Conservation (phyloP, 2,329 filamentous ascomycete species). For the Penicillium sp. region DNA sequence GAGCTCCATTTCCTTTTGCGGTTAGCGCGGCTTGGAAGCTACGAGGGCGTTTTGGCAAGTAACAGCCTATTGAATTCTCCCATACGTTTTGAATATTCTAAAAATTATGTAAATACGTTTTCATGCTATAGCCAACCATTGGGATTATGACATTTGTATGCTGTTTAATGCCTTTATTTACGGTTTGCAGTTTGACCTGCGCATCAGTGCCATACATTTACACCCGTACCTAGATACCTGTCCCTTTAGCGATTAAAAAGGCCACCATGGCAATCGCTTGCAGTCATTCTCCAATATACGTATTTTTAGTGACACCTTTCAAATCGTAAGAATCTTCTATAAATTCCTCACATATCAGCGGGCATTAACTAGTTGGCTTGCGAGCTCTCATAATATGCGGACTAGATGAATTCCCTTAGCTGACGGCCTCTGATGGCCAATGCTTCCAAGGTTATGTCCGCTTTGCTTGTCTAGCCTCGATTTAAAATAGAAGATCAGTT, state of each 20-base stretch:
- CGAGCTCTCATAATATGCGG: background rate
- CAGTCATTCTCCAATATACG: background rate
- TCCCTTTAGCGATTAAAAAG: too few relatives aligned
- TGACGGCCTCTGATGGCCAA: background rate
- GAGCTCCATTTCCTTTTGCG: slow-evolving; percentile 12
- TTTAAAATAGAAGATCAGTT: background rate
- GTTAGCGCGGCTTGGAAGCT: slow-evolving; percentile 11
- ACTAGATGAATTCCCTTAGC: too few relatives aligned
- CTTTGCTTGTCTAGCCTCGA: background rate
- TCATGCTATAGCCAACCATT: background rate
- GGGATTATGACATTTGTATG: background rate
- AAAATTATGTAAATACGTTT: background rate
- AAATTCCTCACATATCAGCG: background rate
- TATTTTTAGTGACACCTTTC: background rate
- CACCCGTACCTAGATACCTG: too few relatives aligned
- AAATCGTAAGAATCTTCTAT: background rate
- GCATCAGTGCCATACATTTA: background rate
- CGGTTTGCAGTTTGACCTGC: background rate
- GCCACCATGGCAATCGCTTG: too few relatives aligned
- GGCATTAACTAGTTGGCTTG: background rate
- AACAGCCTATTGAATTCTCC: background rate
- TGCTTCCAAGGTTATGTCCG: background rate
- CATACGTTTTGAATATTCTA: too few relatives aligned
- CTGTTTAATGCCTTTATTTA: background rate
- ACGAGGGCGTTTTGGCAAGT: background rate